Conservation (phyloP, 495 filamentous ascomycete species). For the Penicillium salamii region DNA sequence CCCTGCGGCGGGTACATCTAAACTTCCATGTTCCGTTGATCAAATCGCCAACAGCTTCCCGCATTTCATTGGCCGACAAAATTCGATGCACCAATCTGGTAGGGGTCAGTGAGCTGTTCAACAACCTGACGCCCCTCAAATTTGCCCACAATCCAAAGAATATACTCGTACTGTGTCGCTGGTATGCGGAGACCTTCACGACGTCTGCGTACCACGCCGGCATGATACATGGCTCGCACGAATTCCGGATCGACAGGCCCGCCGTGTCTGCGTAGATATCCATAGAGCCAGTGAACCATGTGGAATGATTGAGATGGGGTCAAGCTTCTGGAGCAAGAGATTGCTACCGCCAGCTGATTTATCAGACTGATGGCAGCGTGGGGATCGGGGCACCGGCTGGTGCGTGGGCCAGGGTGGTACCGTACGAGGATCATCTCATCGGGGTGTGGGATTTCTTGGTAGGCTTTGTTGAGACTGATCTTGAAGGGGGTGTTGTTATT, state of each 20-base stretch:
- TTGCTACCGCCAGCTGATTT: conserved; percentile 34
- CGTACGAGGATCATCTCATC: conserved; percentile 31
- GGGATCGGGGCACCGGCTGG: conserved; percentile 30
- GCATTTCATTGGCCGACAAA: not conserved
- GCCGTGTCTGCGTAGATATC: conserved; percentile 31
- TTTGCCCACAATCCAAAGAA: conserved; percentile 31
- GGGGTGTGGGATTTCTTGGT: conserved; percentile 25
- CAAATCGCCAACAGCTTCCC: not conserved
- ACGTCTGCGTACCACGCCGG: conserved; percentile 41
- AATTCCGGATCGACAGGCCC: conserved; percentile 39
- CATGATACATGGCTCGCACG: conserved; percentile 46
- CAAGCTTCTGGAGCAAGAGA: conserved; percentile 32
- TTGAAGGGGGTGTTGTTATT: conserved; percentile 40
- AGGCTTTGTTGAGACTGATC: conserved; percentile 34
- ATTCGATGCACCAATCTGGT: conserved; percentile 4
- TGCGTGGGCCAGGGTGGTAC: conserved; percentile 25
- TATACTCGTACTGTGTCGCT: conserved; percentile 31
- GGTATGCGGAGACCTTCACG: conserved; percentile 28
- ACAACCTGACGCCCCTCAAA: conserved; percentile 36
- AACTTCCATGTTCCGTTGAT: not conserved
- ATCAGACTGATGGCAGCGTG: conserved; percentile 37
- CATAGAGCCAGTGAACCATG: conserved; percentile 40
- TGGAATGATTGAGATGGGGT: conserved; percentile 35
- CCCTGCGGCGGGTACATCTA: not conserved
- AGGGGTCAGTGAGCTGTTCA: conserved; percentile 15